A percentile compares a stretch with the other conserved stretches of the same genome.
Conservation (phyloP, 306 rosid genomes). For the Prunus padus region DNA sequence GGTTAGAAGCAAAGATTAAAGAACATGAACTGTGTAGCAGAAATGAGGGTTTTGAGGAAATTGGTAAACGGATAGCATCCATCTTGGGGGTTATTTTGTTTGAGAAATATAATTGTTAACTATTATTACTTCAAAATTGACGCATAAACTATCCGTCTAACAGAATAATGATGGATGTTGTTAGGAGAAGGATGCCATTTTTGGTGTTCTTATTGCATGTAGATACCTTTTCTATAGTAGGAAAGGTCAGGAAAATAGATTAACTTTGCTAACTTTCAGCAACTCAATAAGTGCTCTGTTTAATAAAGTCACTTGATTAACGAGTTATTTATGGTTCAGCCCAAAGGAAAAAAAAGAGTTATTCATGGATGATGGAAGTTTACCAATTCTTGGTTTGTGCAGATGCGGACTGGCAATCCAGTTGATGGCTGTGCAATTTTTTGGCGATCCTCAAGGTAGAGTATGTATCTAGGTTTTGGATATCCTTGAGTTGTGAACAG, state of each 20-base stretch:
- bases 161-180: slow-evolving; percentile 2
- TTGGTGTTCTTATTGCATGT: background rate
- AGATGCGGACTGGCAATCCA: slow-evolving; percentile 90
- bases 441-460: slow-evolving; percentile 89
- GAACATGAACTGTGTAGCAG: background rate
- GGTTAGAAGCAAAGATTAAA: background rate
- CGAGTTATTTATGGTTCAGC: background rate
- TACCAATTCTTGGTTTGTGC: slow-evolving; percentile 44
- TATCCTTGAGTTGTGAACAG: background rate
- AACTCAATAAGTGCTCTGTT: background rate
- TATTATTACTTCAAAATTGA: background rate
- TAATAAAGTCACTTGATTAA: too few relatives aligned
- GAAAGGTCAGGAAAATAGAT: background rate
- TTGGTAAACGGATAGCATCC: background rate
- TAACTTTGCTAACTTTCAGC: background rate
- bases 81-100: background rate
- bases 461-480: background rate
- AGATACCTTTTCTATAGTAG: background rate
- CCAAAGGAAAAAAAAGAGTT: background rate
- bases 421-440: slow-evolving; percentile 92
- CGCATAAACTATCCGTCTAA: background rate
- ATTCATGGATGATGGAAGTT: slow-evolving; percentile 22
- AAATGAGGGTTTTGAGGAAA: background rate
- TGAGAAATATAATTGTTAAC: background rate
- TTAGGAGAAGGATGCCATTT: background rate